Evolutionary conservation across 148 eudicot species (phyloP).

Genomic region (Fallopia convolvulus): DNA sequence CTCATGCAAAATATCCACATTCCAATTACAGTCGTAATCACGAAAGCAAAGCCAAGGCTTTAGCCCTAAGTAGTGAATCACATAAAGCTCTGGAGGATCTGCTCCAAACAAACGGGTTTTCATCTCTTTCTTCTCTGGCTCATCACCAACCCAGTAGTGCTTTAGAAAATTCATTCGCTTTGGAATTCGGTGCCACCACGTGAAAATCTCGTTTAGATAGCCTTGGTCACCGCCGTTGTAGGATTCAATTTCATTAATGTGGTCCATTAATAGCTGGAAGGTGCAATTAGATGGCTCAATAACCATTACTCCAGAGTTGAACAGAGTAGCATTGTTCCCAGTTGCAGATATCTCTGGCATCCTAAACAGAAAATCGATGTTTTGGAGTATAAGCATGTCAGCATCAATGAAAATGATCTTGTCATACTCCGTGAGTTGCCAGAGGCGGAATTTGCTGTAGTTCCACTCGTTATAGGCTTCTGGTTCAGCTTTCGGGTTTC

Average conservation of each 20-base stretch:
- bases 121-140: slow-evolving; percentile 10
- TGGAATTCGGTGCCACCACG: slow-evolving; percentile 18
- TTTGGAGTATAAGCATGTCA: slow-evolving; percentile 14
- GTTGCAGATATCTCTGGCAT: slow-evolving; percentile 15
- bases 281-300: slow-evolving; percentile 16
- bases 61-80: slow-evolving; percentile 12
- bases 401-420: slow-evolving; percentile 18
- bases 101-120: slow-evolving; percentile 13
- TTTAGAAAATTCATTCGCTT: slow-evolving; percentile 10
- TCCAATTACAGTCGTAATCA: slow-evolving; percentile 16
- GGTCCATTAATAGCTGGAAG: slow-evolving; percentile 15
- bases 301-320: slow-evolving; percentile 18
- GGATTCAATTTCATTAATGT: slow-evolving; percentile 6
- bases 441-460: slow-evolving; percentile 15
- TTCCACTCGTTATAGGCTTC: slow-evolving; percentile 17
- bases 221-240: slow-evolving; percentile 19
- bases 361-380: slow-evolving; percentile 9
- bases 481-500: slow-evolving; percentile 14
- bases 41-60: slow-evolving; percentile 15
- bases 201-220: slow-evolving; percentile 16
- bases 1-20: slow-evolving; percentile 1
- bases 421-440: slow-evolving; percentile 16
- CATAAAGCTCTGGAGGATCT: slow-evolving; percentile 11
- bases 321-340: slow-evolving; percentile 12
- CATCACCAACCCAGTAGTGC: slow-evolving; percentile 5